Base-by-base conservation (phyloP, 2,329 filamentous ascomycete genomes). In the Trichoderma koningiopsis region DNA sequence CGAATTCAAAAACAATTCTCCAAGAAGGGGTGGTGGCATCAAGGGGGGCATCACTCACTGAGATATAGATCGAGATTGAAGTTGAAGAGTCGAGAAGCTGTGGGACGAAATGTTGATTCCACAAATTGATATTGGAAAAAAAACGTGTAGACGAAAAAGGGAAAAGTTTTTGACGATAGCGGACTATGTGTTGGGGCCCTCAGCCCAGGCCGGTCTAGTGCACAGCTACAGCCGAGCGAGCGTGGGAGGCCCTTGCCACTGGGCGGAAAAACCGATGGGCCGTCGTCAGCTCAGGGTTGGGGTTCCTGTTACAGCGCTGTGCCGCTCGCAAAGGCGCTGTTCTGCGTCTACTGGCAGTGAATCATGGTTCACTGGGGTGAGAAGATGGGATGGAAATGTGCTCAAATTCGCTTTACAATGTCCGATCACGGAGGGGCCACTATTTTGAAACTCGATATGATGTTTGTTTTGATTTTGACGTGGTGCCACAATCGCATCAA, bases 161-260 rank as follows among this genome's bases (percentile, higher is more conserved):
- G 71, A 74, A 75, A 73, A 74, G 71, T 75, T 74, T 73, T 74
- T 73, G 72, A 70, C 69, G 66, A 71, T 72, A 72, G 71, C 66
- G 47, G 47, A 69, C 47, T 66, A 59, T 43, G 40, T 43, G 40
- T 52, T 63, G 69, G 64, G 47, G 63, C 63, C 58, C 64, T 62
- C 65, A 61, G 40, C 75, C 74, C 78, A 73, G 70, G 68, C 63
- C 57, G 52, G 69, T 52, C 59, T 68, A 56, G 69, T 59, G 69
- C 69, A 64, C 35, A 68, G 47, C 73, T 58, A 37, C 49, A 62
- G 58, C 56, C 57, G 56, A 68, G 62, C 57, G 56, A 68, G 49
- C 52, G 69, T 58, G 64, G 53, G 57, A 58, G 57, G 57, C 47
- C 58, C 60, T 66, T 58, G 68, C 63, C 59, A 40, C 35, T 49